Conservation (phyloP, 2,329 filamentous ascomycete genomes). For the Alternaria sp. region DNA sequence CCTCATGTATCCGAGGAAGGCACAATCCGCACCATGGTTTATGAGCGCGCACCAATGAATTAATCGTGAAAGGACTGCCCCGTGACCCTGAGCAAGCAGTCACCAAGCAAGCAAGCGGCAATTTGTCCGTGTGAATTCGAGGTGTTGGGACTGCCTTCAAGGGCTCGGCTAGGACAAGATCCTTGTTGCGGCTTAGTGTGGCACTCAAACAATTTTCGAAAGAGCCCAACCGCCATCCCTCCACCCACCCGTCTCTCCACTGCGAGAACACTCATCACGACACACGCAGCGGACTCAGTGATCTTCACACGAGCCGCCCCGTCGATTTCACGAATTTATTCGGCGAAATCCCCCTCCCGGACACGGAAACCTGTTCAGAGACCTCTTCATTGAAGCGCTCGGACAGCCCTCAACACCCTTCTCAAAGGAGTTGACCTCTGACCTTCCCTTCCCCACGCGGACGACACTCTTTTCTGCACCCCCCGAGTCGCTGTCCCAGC, state of each 20-base stretch:
- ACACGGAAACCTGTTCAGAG: slow-evolving; percentile 35
- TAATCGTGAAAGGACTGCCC: background rate
- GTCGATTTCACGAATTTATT: slow-evolving; percentile 46
- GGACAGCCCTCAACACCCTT: slow-evolving; percentile 44
- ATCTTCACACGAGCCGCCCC: slow-evolving; percentile 40
- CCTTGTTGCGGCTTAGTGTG: slow-evolving; percentile 25
- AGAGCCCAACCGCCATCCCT: slow-evolving; percentile 16
- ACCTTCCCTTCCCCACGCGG: slow-evolving; percentile 24
- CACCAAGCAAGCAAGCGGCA: background rate
- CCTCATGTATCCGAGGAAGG: slow-evolving; percentile 5
- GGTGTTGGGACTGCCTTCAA: slow-evolving; percentile 13
- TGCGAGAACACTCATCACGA: slow-evolving; percentile 39
- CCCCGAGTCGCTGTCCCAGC: slow-evolving; percentile 34
- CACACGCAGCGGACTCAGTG: slow-evolving; percentile 39
- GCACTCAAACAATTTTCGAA: slow-evolving; percentile 36
- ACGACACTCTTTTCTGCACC: slow-evolving; percentile 32
- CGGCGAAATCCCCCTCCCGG: slow-evolving; percentile 43
- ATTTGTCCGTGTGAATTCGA: background rate
- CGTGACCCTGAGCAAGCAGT: background rate
- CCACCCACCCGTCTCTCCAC: slow-evolving; percentile 39
- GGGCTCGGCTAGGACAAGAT: slow-evolving; percentile 17
- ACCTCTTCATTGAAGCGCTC: slow-evolving; percentile 40
- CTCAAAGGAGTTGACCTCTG: slow-evolving; percentile 33
- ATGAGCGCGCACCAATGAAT: background rate
- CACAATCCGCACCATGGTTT: background rate